Evolutionary conservation across 805 yeast species (phyloP).

Genomic region (Cyberlindnera nakhonratchasimensis): DNA sequence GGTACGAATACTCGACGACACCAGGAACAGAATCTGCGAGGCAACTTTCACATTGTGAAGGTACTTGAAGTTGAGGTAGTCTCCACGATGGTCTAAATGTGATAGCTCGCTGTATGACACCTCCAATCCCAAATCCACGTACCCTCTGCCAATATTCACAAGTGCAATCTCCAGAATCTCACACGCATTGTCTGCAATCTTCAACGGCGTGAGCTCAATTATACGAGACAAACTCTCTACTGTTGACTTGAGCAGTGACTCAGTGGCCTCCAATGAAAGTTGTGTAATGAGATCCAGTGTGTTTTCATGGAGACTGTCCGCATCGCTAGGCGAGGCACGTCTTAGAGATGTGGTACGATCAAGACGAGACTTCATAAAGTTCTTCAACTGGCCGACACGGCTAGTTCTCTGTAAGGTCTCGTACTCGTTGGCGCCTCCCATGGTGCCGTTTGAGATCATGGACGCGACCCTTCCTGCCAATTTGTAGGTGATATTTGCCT

Average conservation of each 20-base stretch:
- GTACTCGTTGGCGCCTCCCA: slow-evolving; percentile 22
- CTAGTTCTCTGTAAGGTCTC: slow-evolving; percentile 32
- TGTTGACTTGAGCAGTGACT: slow-evolving; percentile 60
- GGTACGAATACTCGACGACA: slow-evolving; percentile 70
- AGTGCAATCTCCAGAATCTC: slow-evolving; percentile 66
- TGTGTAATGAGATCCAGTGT: slow-evolving; percentile 21
- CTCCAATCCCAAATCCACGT: slow-evolving; percentile 73
- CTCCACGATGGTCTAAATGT: slow-evolving; percentile 33
- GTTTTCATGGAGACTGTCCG: slow-evolving; percentile 3
- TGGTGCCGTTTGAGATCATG: slow-evolving; percentile 1
- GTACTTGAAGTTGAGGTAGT: slow-evolving; percentile 41
- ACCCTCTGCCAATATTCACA: slow-evolving; percentile 67
- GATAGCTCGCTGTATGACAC: slow-evolving; percentile 50
- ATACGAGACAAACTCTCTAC: slow-evolving; percentile 78
- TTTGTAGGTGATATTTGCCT: slow-evolving; percentile 31
- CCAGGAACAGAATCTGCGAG: slow-evolving; percentile 57
- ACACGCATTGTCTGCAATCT: slow-evolving; percentile 56
- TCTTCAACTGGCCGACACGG: slow-evolving; percentile 49
- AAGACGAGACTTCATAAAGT: slow-evolving; percentile 51
- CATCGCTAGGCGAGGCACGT: slow-evolving; percentile 14
- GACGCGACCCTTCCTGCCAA: slow-evolving; percentile 20
- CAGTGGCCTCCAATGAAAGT: slow-evolving; percentile 46
- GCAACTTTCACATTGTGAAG: slow-evolving; percentile 48
- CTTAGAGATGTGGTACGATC: slow-evolving; percentile 40
- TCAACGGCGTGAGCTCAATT: slow-evolving; percentile 65